These are phyloP conservation scores for Volvariella volvacea DNA, from an alignment of 1,284 basidiomycete genomes.

Conservation along the genomic window DNA sequence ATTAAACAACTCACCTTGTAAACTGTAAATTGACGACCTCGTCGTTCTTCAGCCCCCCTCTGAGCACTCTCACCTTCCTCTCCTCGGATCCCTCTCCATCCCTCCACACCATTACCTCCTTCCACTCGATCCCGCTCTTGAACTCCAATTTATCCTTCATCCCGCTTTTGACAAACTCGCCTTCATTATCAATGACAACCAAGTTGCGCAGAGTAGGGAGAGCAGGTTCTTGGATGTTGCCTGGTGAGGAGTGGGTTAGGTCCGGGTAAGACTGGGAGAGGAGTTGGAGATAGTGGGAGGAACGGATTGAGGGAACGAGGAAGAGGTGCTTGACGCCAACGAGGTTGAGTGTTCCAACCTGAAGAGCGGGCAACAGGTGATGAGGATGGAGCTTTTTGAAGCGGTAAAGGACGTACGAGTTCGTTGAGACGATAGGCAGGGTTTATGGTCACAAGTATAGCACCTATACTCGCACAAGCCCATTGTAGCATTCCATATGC, in stretches of 20 bases:
- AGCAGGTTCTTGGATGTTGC: conserved; percentile 51
- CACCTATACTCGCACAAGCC: conserved; percentile 77
- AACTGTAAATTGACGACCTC: conserved; percentile 81
- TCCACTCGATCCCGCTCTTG: conserved; percentile 56
- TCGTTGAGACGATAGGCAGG: conserved; percentile 74
- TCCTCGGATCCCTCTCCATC: conserved; percentile 37
- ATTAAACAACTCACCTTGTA: conserved; percentile 51
- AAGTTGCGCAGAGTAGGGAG: conserved; percentile 63
- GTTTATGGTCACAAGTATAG: conserved; percentile 76
- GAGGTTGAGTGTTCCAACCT: conserved; percentile 60
- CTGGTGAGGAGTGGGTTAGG: conserved; percentile 40
- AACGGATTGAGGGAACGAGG: conserved; percentile 63
- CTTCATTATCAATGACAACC: conserved; percentile 62
- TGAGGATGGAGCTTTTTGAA: neutral
- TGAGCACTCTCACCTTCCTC: conserved; percentile 32
- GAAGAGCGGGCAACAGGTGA: conserved; percentile 1
- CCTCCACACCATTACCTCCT: conserved; percentile 58
- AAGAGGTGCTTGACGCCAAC: conserved; percentile 69
- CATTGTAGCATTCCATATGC: conserved; percentile 78
- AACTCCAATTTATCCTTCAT: conserved; percentile 30
- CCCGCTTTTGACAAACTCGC: conserved; percentile 17
- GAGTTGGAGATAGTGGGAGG: conserved; percentile 55
- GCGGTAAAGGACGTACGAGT: conserved; percentile 39
- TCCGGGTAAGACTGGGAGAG: conserved; percentile 55
- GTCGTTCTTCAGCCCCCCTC: conserved; percentile 40